These are phyloP conservation scores for Vicia sativa DNA, from an alignment of 306 rosid species.

Conservation along the genomic window DNA sequence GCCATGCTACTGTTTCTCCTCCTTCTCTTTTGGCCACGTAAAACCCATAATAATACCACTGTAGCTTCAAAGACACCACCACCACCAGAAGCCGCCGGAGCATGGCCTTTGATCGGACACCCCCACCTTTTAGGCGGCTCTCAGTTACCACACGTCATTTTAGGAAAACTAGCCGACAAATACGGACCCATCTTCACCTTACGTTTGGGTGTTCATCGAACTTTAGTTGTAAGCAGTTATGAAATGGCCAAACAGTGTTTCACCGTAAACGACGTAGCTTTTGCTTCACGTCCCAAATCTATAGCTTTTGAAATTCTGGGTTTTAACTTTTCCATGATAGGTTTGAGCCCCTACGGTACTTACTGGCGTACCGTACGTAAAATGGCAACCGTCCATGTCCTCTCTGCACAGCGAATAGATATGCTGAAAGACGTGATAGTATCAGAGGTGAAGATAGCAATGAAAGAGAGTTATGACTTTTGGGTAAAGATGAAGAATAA, in stretches of 20 bases:
- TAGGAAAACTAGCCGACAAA: slow-evolving; percentile 7
- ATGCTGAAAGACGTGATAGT: slow-evolving; percentile 29
- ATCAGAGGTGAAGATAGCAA: slow-evolving; percentile 26
- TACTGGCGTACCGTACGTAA: slow-evolving; percentile 54
- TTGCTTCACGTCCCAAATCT: slow-evolving; percentile 41
- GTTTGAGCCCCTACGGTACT: slow-evolving; percentile 40
- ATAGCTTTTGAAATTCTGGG: slow-evolving; percentile 37
- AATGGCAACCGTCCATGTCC: slow-evolving; percentile 31
- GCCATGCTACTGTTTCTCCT: not conserved
- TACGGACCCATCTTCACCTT: slow-evolving; percentile 36
- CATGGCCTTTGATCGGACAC: slow-evolving; percentile 47
- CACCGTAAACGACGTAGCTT: slow-evolving; percentile 30
- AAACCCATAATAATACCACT: not conserved
- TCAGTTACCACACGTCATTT: not conserved
- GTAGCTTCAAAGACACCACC: not conserved
- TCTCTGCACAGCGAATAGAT: slow-evolving; percentile 38
- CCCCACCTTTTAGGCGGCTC: slow-evolving; percentile 31
- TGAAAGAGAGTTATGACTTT: not conserved
- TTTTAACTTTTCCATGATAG: slow-evolving; percentile 35
- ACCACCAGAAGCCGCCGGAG: slow-evolving; percentile 39
- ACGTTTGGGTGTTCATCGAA: slow-evolving; percentile 25
- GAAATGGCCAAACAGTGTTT: slow-evolving; percentile 47
- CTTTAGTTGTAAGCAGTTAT: slow-evolving; percentile 27
- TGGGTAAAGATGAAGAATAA: not conserved
- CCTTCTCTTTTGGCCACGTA: not conserved